Percentiles rank a stretch among this genome's conserved stretches.
These are phyloP conservation scores for Xylaria cubensis DNA, from an alignment of 495 filamentous ascomycete genomes.

Conservation along the genomic window DNA sequence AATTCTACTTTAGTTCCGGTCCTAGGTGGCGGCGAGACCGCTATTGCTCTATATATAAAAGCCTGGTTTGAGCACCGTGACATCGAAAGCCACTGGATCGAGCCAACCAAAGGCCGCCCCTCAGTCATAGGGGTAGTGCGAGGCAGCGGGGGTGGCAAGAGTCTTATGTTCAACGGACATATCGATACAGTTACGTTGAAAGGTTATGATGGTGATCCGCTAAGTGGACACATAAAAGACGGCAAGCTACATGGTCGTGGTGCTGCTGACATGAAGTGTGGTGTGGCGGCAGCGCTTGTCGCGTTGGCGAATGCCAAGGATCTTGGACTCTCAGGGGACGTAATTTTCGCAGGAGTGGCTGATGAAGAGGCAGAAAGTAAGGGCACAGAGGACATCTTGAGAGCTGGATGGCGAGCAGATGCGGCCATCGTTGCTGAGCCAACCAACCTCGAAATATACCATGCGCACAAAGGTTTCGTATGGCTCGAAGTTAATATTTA, in stretches of 20 bases:
- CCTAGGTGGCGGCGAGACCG: slow-evolving; percentile 50
- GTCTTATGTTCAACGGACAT: slow-evolving; percentile 59
- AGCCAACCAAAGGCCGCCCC: slow-evolving; percentile 48
- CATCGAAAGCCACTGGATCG: slow-evolving; percentile 54
- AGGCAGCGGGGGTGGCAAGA: slow-evolving; percentile 51
- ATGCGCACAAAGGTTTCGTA: slow-evolving; percentile 57
- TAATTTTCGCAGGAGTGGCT: slow-evolving; percentile 56
- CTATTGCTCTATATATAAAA: slow-evolving; percentile 49
- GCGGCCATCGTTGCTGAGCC: slow-evolving; percentile 54
- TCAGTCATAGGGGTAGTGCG: slow-evolving; percentile 55
- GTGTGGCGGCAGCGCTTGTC: slow-evolving; percentile 51
- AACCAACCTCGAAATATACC: slow-evolving; percentile 43
- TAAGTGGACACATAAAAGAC: slow-evolving; percentile 48
- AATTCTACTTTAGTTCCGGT: slow-evolving; percentile 49
- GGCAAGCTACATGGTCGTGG: slow-evolving; percentile 53
- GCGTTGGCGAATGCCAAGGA: slow-evolving; percentile 43
- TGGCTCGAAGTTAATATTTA: slow-evolving; percentile 55
- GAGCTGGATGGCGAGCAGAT: slow-evolving; percentile 57
- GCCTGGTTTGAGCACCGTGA: slow-evolving; percentile 55
- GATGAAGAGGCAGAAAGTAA: slow-evolving; percentile 57
- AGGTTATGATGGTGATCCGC: slow-evolving; percentile 51
- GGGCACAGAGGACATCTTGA: slow-evolving; percentile 53
- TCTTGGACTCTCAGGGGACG: slow-evolving; percentile 45
- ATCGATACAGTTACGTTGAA: slow-evolving; percentile 55
- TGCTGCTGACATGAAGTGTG: slow-evolving; percentile 56